Evolutionary conservation across 371 early-diverging fungal genomes (phyloP).

Genomic region (Lichtheimia corymbifera): DNA sequence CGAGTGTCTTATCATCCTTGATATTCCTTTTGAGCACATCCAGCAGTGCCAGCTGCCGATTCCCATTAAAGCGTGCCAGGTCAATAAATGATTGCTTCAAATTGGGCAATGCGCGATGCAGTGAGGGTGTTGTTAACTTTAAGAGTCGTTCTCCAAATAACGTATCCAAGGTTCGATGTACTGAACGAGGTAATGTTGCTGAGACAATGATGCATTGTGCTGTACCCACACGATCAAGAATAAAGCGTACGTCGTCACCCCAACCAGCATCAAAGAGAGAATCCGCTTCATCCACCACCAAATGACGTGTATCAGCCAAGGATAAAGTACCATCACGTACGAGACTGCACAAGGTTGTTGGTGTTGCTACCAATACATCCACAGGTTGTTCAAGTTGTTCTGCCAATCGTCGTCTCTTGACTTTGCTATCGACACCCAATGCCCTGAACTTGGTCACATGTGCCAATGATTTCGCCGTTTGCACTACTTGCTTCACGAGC

Average conservation of each 20-base stretch:
- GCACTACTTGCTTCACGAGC: slow-evolving; percentile 79
- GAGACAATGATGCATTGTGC: slow-evolving; percentile 66
- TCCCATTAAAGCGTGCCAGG: slow-evolving; percentile 59
- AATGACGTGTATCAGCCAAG: slow-evolving; percentile 55
- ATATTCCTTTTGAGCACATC: slow-evolving; percentile 74
- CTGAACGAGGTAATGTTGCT: slow-evolving; percentile 86
- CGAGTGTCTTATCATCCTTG: slow-evolving; percentile 61
- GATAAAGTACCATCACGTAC: slow-evolving; percentile 50
- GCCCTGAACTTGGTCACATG: slow-evolving; percentile 76
- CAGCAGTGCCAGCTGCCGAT: slow-evolving; percentile 63
- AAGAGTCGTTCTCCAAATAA: slow-evolving; percentile 54
- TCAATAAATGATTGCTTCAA: slow-evolving; percentile 80
- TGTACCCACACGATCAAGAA: slow-evolving; percentile 20
- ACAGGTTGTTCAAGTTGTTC: slow-evolving; percentile 55
- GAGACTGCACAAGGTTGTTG: slow-evolving; percentile 56
- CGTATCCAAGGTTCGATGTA: slow-evolving; percentile 61
- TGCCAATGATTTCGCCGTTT: slow-evolving; percentile 63
- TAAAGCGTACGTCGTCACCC: slow-evolving; percentile 58
- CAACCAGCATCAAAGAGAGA: slow-evolving; percentile 87
- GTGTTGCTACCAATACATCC: slow-evolving; percentile 86
- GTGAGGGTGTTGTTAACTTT: slow-evolving; percentile 78
- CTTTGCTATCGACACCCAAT: slow-evolving; percentile 55
- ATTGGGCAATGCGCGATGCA: slow-evolving; percentile 80
- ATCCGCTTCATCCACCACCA: slow-evolving; percentile 94
- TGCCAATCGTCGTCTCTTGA: slow-evolving; percentile 37